Evolutionary conservation across 495 filamentous ascomycete genomes (phyloP).

Genomic region (Endocarpon pusillum): DNA sequence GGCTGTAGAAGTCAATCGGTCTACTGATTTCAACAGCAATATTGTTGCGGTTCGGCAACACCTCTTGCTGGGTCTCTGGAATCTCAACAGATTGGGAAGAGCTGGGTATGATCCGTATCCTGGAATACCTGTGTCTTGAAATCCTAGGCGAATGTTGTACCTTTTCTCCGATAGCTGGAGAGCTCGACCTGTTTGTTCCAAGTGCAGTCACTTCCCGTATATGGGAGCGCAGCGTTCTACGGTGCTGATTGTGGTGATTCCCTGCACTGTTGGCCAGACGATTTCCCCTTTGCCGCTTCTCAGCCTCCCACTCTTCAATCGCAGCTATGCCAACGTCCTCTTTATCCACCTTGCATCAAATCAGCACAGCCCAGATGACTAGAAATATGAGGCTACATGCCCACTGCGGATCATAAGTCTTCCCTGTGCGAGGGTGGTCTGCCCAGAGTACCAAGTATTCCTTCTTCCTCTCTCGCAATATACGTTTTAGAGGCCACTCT

Average conservation of each 20-base stretch:
- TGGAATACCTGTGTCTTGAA: no score
- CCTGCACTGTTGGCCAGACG: neutral
- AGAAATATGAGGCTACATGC: constrained; percentile 12
- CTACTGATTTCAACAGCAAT: neutral
- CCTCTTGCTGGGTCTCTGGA: neutral
- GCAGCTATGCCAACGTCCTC: constrained; percentile 21
- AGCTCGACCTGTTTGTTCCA: no score
- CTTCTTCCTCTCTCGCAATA: constrained; percentile 21
- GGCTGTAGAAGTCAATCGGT: neutral
- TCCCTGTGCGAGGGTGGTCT: constrained; percentile 11
- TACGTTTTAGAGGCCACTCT: constrained; percentile 22
- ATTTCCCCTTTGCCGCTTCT: constrained; percentile 6
- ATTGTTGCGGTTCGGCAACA: neutral
- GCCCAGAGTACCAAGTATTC: constrained; percentile 30
- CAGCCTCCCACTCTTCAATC: constrained; percentile 18
- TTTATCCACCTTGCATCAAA: constrained; percentile 21
- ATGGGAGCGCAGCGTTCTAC: no score
- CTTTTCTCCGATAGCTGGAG: no score
- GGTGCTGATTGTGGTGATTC: no score
- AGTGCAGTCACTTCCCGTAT: neutral
- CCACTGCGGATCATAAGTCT: constrained; percentile 22
- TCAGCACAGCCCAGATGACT: neutral
- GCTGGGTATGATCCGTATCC: neutral
- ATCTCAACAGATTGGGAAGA: neutral
- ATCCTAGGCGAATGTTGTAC: no score